These are phyloP conservation scores for Prunus fruticosa DNA, from an alignment of 306 rosid species.

Conservation along the genomic window DNA sequence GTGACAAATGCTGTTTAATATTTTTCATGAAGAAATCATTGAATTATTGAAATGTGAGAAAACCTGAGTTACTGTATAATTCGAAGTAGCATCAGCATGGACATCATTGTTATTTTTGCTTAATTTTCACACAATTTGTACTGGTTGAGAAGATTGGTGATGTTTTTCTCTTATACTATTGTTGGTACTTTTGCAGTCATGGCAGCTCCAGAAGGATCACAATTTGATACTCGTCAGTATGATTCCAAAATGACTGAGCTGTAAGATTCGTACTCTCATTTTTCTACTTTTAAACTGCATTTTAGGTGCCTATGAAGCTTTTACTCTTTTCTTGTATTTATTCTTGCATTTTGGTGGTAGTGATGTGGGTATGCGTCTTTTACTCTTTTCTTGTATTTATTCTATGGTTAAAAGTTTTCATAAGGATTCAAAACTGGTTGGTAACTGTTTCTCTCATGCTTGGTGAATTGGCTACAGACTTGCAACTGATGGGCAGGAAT, in stretches of 20 bases:
- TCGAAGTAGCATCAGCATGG: neutral
- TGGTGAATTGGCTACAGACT: constrained; percentile 39
- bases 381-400: neutral
- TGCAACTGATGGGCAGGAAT: constrained; percentile 62
- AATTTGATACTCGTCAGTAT: constrained; percentile 50
- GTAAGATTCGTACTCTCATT: constrained; percentile 34
- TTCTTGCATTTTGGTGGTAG: neutral
- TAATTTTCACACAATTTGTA: neutral
- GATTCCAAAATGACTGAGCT: constrained; percentile 60
- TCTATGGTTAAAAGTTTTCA: neutral
- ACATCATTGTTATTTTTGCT: neutral
- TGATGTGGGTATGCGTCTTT: neutral
- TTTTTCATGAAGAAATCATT: neutral
- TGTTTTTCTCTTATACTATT: neutral
- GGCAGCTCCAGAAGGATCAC: constrained; percentile 74
- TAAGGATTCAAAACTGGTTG: neutral
- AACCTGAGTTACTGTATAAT: neutral
- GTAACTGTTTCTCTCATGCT: constrained; percentile 15
- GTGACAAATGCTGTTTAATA: neutral
- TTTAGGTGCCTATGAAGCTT: neutral
- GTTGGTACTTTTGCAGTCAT: constrained; percentile 41
- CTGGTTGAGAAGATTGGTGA: neutral
- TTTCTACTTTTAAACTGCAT: neutral
- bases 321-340: neutral
- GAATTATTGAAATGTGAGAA: neutral